A percentile compares a stretch with the other conserved stretches of the same genome.
Evolutionary conservation across 257 asterid genomes (phyloP).

Genomic region (Linaria vulgaris): DNA sequence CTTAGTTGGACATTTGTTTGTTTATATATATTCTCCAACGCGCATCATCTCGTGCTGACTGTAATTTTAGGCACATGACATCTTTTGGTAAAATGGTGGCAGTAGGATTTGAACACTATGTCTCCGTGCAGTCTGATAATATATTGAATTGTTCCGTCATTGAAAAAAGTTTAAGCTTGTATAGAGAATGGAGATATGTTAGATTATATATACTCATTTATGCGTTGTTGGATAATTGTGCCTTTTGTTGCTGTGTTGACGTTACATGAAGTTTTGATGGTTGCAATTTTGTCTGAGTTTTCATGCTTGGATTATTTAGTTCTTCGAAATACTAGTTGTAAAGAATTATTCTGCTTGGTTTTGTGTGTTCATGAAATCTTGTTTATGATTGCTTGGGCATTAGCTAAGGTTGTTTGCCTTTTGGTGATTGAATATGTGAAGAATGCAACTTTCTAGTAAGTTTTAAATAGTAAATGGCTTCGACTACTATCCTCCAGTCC

Average conservation of each 20-base stretch:
- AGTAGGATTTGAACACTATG: too few relatives aligned
- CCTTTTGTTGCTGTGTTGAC: background rate
- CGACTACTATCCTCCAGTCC: too few relatives aligned
- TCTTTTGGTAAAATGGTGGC: too few relatives aligned
- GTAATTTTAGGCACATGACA: too few relatives aligned
- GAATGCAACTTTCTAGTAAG: background rate
- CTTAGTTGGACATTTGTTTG: too few relatives aligned
- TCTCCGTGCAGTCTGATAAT: too few relatives aligned
- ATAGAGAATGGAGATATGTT: too few relatives aligned
- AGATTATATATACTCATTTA: too few relatives aligned
- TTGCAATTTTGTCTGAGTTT: conserved; percentile 1
- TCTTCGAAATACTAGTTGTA: background rate
- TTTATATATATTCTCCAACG: too few relatives aligned
- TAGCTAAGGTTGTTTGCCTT: background rate
- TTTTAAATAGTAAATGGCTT: background rate
- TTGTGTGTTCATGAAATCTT: background rate
- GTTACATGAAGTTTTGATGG: background rate
- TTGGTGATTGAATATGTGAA: background rate
- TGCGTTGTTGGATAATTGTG: conserved; percentile 9
- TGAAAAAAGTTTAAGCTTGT: too few relatives aligned
- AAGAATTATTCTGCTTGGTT: background rate
- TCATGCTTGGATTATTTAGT: conserved; percentile 15
- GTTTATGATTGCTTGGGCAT: background rate
- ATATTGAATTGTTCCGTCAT: too few relatives aligned
- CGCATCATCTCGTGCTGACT: too few relatives aligned